phyloP scores from a whole-genome alignment of 2,329 filamentous ascomycete species.

The Fusarium oxysporum region DNA sequence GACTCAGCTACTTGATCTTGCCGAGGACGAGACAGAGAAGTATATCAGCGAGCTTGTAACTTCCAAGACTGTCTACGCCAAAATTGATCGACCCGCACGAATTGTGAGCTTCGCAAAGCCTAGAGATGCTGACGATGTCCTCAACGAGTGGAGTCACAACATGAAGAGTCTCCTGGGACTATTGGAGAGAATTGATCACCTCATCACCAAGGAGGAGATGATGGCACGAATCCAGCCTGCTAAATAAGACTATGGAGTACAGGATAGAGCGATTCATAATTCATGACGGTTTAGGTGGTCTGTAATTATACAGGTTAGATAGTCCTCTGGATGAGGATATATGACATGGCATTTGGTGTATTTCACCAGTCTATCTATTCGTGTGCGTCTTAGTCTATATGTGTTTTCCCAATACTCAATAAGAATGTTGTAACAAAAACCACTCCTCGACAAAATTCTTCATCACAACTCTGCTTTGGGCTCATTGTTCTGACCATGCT shows the following conservation, averaged over 20 bases:
- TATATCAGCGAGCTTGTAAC: slow-evolving; percentile 98
- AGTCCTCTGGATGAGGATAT: slow-evolving; percentile 48
- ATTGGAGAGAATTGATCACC: slow-evolving; percentile 91
- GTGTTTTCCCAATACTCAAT: not conserved
- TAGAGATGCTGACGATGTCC: slow-evolving; percentile 91
- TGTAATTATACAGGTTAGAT: slow-evolving; percentile 54
- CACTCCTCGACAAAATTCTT: not conserved
- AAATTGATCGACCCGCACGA: slow-evolving; percentile 93
- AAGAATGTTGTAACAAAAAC: not conserved
- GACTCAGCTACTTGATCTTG: slow-evolving; percentile 89
- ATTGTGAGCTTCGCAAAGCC: slow-evolving; percentile 96
- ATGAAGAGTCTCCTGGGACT: slow-evolving; percentile 93
- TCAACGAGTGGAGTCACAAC: slow-evolving; percentile 99
- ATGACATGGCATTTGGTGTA: slow-evolving; percentile 46
- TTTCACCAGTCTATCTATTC: slow-evolving; percentile 40
- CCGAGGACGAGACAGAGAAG: slow-evolving; percentile 97
- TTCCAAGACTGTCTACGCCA: slow-evolving; percentile 96
- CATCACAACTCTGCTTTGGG: slow-evolving; percentile 43
- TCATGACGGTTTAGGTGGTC: slow-evolving; percentile 46
- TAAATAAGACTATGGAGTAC: slow-evolving; percentile 50
- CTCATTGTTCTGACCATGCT: slow-evolving; percentile 48
- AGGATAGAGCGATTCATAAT: slow-evolving; percentile 40
- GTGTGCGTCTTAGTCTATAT: slow-evolving; percentile 37
- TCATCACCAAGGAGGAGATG: slow-evolving; percentile 99
- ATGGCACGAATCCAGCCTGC: slow-evolving; percentile 94